A percentile compares a stretch with the other conserved stretches of the same genome.
Conservation (phyloP, 2,329 filamentous ascomycete species). For the Nectriaceae sp. region DNA sequence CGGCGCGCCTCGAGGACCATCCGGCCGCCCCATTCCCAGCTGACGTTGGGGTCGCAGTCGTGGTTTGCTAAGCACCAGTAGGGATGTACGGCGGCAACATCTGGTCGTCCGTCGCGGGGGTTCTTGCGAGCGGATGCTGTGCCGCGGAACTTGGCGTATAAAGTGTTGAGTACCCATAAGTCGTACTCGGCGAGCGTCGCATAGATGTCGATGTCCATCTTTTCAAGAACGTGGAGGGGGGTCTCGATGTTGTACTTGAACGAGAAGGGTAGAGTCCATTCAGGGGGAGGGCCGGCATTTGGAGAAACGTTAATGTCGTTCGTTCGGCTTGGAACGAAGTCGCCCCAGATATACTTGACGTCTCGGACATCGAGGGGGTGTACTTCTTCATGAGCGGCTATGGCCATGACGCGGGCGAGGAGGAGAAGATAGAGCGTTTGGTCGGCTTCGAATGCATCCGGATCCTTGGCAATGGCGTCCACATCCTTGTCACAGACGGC, state of each 20-base stretch:
- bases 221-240: conserved; percentile 77
- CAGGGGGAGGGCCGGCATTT: conserved; percentile 57
- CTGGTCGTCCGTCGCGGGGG: conserved; percentile 75
- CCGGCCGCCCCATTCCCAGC: conserved; percentile 86
- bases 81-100: conserved; percentile 90
- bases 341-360: conserved; percentile 70
- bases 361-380: conserved; percentile 66
- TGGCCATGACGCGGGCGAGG: conserved; percentile 63
- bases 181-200: conserved; percentile 60
- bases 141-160: conserved; percentile 90
- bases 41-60: conserved; percentile 91
- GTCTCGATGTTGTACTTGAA: conserved; percentile 75
- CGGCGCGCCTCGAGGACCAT: conserved; percentile 71
- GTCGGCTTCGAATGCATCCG: conserved; percentile 59
- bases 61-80: conserved; percentile 98
- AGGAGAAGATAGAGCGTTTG: conserved; percentile 65
- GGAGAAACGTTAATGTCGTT: conserved; percentile 57
- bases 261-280: conserved; percentile 74
- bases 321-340: conserved; percentile 56
- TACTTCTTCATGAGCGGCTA: conserved; percentile 59
- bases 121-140: conserved; percentile 86
- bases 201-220: conserved; percentile 82
- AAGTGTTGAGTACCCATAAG: conserved; percentile 84
- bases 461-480: conserved; percentile 66
- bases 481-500: conserved; percentile 67